Evolutionary conservation across 768 basidiomycete genomes (phyloP), one percentile per base, ranked within the genome.

Genomic region (Candolleomyces aberdarensis): DNA sequence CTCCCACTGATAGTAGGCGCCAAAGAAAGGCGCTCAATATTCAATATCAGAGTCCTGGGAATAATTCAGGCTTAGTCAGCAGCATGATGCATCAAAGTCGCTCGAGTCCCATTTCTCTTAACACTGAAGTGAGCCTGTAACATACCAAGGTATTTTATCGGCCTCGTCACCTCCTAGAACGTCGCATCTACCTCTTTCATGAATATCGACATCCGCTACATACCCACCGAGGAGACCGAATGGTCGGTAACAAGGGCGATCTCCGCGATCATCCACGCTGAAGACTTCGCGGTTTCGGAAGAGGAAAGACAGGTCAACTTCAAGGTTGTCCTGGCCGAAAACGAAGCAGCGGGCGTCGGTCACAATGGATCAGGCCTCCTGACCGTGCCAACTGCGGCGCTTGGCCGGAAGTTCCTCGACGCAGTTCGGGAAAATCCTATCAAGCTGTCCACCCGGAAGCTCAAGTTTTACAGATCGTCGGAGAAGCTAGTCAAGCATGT

Each of bases 171-270:
- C 56, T 26, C 17, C 19, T 17, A 3, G 17, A 19, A 9, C 54
- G 15, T 44, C 32, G 17, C 17, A 29, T 19, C 17, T 54, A 20
- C 55, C 56, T 53, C 51, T 8, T 3, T 17, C 26, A 61, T 61
- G 60, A 55, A 61, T 39, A 61, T 61, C 51, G 54, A 56, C 7
- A 61, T 61, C 20, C 55, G 44, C 46, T 50, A 39, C 32, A 32
- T 61, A 20, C 54, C 55, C 55, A 3, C 2, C 10, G 60, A 56
- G 17, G 54, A 55, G 10, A 57, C 43, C 43, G 55, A 57, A 50
- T 88, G 81, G 77, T 80, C 83, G 40, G 77, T 91, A n/a, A 86
- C 82, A 20, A 78, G 83, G 41, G 76, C 71, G 8, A 77, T 93
- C 51, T 84, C 84, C 1, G 58, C 64, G 5, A 75, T 87, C 41